phyloP scores from a whole-genome alignment of 2,329 filamentous ascomycete genomes.

The Aspergillus sp. region DNA sequence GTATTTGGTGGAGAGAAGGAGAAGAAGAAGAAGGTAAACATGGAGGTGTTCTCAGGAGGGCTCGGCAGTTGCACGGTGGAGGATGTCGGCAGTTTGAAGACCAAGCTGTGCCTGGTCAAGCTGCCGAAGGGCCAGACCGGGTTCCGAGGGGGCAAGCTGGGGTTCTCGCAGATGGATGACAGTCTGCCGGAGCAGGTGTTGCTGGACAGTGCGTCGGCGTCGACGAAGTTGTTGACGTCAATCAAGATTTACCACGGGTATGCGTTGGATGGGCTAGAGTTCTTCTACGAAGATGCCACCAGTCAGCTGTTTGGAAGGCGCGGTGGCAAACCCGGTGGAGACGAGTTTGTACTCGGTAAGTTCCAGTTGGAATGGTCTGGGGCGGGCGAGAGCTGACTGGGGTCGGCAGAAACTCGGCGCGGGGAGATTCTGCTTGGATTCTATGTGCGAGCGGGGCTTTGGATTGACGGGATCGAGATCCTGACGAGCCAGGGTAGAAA shows the following conservation, averaged over 20 bases:
- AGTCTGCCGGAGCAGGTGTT: slow-evolving; percentile 63
- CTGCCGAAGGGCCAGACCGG: slow-evolving; percentile 65
- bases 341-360: slow-evolving; percentile 69
- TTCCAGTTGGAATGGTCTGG: slow-evolving; percentile 7
- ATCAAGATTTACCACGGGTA: slow-evolving; percentile 68
- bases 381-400: too few species aligned
- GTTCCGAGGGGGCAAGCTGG: slow-evolving; percentile 66
- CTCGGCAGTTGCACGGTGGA: slow-evolving; percentile 65
- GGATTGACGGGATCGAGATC: slow-evolving; percentile 81
- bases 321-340: slow-evolving; percentile 59
- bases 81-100: slow-evolving; percentile 62
- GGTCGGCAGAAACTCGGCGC: slow-evolving; percentile 58
- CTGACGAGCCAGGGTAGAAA: slow-evolving; percentile 80
- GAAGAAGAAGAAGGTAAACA: slow-evolving; percentile 55
- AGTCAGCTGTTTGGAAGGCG: slow-evolving; percentile 78
- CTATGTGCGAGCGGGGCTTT: slow-evolving; percentile 65
- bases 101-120: slow-evolving; percentile 64
- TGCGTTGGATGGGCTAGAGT: slow-evolving; percentile 78
- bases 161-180: slow-evolving; percentile 60
- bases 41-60: slow-evolving; percentile 67
- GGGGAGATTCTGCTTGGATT: slow-evolving; percentile 87
- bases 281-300: slow-evolving; percentile 79
- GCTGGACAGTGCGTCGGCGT: slow-evolving; percentile 57
- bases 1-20: slow-evolving; percentile 60
- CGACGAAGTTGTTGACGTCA: slow-evolving; percentile 63